Conservation (phyloP, 805 yeast species). For the Candida silvicultrix region DNA sequence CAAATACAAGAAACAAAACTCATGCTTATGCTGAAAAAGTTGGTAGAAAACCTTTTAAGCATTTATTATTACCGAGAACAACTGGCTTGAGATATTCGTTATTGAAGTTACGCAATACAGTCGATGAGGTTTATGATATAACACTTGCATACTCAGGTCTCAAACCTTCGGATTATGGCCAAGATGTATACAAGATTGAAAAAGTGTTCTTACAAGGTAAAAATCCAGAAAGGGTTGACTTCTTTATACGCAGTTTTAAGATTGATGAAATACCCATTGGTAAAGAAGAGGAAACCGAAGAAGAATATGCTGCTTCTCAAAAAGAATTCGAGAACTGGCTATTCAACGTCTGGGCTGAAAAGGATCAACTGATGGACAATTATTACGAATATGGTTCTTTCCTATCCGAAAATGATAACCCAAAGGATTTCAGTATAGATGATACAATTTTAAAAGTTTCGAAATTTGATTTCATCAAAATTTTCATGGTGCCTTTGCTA, state of each 20-base stretch:
- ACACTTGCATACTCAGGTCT: slow-evolving; percentile 82
- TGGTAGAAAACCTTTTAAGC: slow-evolving; percentile 42
- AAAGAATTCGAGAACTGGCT: slow-evolving; percentile 70
- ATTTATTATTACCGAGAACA: slow-evolving; percentile 75
- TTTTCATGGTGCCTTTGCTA: slow-evolving; percentile 27
- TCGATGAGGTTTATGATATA: slow-evolving; percentile 65
- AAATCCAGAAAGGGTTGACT: slow-evolving; percentile 62
- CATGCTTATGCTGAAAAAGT: slow-evolving; percentile 49
- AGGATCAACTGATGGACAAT: slow-evolving; percentile 64
- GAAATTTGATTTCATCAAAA: slow-evolving; percentile 22
- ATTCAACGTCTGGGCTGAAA: slow-evolving; percentile 62
- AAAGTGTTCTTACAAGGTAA: slow-evolving; percentile 61
- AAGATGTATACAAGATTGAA: slow-evolving; percentile 62
- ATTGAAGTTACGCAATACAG: slow-evolving; percentile 44
- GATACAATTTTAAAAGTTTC: slow-evolving; percentile 17
- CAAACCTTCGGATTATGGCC: slow-evolving; percentile 59
- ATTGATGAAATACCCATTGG: slow-evolving; percentile 61
- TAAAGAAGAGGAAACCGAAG: slow-evolving; percentile 38
- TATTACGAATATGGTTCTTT: slow-evolving; percentile 55
- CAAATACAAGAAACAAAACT: slow-evolving; percentile 54
- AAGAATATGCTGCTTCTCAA: slow-evolving; percentile 33
- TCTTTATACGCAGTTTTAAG: slow-evolving; percentile 54
- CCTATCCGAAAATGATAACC: slow-evolving; percentile 6
- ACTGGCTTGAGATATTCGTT: slow-evolving; percentile 73
- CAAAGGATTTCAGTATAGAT: slow-evolving; percentile 3